Evolutionary conservation across 1,284 basidiomycete species (phyloP), one percentile per base, ranked within the genome.

Genomic region (Sporisorium reilianum): DNA sequence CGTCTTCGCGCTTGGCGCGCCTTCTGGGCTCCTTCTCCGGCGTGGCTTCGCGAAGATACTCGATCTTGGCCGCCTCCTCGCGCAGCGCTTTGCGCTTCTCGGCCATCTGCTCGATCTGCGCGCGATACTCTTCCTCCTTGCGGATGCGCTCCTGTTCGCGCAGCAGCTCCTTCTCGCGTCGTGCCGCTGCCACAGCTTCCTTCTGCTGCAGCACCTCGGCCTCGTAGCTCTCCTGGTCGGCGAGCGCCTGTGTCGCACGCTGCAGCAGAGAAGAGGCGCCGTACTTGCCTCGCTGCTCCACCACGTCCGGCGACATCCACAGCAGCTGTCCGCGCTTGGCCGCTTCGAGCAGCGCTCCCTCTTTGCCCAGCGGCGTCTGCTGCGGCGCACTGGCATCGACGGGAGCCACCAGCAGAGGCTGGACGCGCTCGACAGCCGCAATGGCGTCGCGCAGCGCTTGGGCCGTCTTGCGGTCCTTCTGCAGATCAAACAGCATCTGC

Each of bases 261-360:
- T 77, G 70, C 16, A 82, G 61, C 26, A 81, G 65, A 20, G 78
- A 80, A 23, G 64, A 74, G 34, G 77, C 78, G 40, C 78, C 82
- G 58, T 81, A 84, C 73, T 80, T 75, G 60, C 71, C 71, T 25
- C 83, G 77, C 74, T 84, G 83, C 60, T 83, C 83, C 4, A 84
- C 74, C 3, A 83, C 53, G 28, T 84, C 82, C 14, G 74, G 64
- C 26, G 80, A 65, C 64, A 84, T 79, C 68, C 80, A 79, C 28
- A 76, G 61, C 28, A 84, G 74, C 28, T 76, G 77, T 0, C 71
- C 69, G 18, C 55, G 58, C 41, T 64, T 65, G 22, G 83, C 83
- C 12, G 80, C 77, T 30, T 78, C 75, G 32, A 73, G 34, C 28
- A 83, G 60, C 14, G 63, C 61, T 6, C 68, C 63, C 42, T 74